Evolutionary conservation across 2,329 filamentous ascomycete species (phyloP).

Genomic region (Fusarium dimerum): DNA sequence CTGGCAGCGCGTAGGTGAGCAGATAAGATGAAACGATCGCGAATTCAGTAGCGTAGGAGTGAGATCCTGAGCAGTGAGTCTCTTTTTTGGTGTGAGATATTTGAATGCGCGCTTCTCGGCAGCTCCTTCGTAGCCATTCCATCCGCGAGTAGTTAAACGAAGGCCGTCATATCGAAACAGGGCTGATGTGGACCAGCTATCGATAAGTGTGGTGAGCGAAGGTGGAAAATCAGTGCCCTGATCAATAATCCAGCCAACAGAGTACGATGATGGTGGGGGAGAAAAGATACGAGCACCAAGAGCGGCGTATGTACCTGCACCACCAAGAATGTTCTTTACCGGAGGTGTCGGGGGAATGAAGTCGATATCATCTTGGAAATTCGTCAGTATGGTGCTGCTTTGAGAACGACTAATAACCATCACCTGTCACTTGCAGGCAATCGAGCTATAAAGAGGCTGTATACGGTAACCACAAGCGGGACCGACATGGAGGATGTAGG

Average conservation of each 20-base stretch:
- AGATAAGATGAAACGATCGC: slow-evolving; percentile 84
- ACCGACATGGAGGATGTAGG: neutral
- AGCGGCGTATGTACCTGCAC: slow-evolving; percentile 83
- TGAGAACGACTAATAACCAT: too few species aligned
- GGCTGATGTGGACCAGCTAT: slow-evolving; percentile 74
- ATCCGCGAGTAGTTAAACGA: slow-evolving; percentile 82
- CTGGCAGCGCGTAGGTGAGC: slow-evolving; percentile 75
- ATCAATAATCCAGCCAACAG: slow-evolving; percentile 90
- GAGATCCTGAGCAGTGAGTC: slow-evolving; percentile 74
- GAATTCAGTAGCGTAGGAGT: slow-evolving; percentile 66
- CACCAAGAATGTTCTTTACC: slow-evolving; percentile 78
- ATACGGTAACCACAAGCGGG: neutral
- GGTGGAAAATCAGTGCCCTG: slow-evolving; percentile 83
- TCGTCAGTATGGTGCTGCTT: slow-evolving; percentile 6
- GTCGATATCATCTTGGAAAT: slow-evolving; percentile 79
- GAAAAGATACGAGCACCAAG: slow-evolving; percentile 88
- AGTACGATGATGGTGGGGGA: slow-evolving; percentile 62
- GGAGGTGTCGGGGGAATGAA: slow-evolving; percentile 70
- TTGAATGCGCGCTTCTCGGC: slow-evolving; percentile 75
- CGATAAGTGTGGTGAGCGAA: slow-evolving; percentile 62
- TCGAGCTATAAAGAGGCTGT: neutral
- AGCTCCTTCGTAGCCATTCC: slow-evolving; percentile 82
- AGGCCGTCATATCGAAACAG: slow-evolving; percentile 65
- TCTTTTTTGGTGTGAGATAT: slow-evolving; percentile 84
- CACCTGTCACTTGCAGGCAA: neutral